Conservation (phyloP, 1,284 basidiomycete species). For the Blastosporella zonata region DNA sequence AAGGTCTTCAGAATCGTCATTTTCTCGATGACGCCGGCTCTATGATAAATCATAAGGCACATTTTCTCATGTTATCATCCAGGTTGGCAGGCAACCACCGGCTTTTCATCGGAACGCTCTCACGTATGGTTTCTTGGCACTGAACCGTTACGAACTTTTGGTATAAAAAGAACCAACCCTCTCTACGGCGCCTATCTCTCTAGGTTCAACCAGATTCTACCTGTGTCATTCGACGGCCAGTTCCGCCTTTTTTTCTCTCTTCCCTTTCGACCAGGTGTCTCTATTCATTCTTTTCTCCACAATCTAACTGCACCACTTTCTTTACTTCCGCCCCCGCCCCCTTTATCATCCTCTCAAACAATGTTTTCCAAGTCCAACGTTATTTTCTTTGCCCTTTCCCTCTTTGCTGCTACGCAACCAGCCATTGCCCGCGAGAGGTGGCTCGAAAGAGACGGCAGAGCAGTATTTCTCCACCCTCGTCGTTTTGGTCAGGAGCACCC, state of each 20-base stretch:
- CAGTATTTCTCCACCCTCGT: conserved; percentile 46
- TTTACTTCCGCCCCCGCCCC: conserved; percentile 21
- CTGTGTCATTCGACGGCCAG: conserved; percentile 47
- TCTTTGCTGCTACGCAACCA: conserved; percentile 39
- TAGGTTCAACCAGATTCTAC: conserved; percentile 26
- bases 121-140: neutral
- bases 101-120: conserved; percentile 13
- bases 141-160: too few relatives aligned
- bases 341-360: conserved; percentile 19
- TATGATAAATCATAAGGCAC: neutral
- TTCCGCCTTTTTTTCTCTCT: conserved; percentile 7
- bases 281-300: conserved; percentile 30
- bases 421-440: conserved; percentile 42
- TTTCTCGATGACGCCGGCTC: neutral
- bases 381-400: conserved; percentile 34
- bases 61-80: conserved; percentile 3
- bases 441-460: conserved; percentile 45
- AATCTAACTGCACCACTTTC: conserved; percentile 42
- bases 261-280: conserved; percentile 23
- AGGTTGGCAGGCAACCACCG: conserved; percentile 10
- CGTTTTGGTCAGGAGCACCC: conserved; percentile 55
- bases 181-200: conserved; percentile 6
- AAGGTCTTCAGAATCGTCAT: too few relatives aligned
- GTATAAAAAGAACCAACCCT: conserved; percentile 9
- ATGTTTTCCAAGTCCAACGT: conserved; percentile 47